These are phyloP conservation scores for Stereocaulon alpinum DNA, from an alignment of 495 filamentous ascomycete genomes.

Conservation along the genomic window DNA sequence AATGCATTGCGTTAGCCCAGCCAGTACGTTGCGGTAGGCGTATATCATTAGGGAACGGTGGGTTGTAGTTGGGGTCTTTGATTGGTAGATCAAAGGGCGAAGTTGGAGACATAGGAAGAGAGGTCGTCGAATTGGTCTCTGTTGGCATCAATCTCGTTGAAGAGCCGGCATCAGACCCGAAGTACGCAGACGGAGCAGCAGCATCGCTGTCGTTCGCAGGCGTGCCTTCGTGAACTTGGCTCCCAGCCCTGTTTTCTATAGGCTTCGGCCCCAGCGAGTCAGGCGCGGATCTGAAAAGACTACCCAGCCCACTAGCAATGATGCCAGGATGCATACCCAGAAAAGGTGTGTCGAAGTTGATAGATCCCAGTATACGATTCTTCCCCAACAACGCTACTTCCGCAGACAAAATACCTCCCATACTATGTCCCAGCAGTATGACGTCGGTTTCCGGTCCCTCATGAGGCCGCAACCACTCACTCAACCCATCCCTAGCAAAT, in stretches of 20 bases:
- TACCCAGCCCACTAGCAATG: slow-evolving; percentile 64
- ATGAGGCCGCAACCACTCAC: slow-evolving; percentile 72
- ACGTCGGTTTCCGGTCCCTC: slow-evolving; percentile 67
- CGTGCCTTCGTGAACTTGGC: not conserved
- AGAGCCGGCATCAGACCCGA: slow-evolving; percentile 8
- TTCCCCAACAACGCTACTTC: slow-evolving; percentile 60
- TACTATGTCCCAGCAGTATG: slow-evolving; percentile 77
- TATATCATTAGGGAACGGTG: slow-evolving; percentile 62
- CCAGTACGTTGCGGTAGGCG: slow-evolving; percentile 52
- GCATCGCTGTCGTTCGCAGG: not conserved
- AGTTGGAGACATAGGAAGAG: not conserved
- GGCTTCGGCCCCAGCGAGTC: slow-evolving; percentile 22
- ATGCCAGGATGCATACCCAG: slow-evolving; percentile 86
- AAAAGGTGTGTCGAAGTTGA: slow-evolving; percentile 82
- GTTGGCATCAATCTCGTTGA: not conserved
- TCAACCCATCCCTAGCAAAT: slow-evolving; percentile 70
- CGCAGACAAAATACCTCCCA: slow-evolving; percentile 76
- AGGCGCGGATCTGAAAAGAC: slow-evolving; percentile 57
- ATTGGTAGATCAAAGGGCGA: slow-evolving; percentile 8
- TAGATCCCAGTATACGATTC: slow-evolving; percentile 71
- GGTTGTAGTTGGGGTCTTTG: slow-evolving; percentile 59
- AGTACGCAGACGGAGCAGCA: not conserved
- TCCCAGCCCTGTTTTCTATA: not conserved
- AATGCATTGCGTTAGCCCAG: slow-evolving; percentile 59
- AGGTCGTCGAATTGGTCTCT: not conserved